phyloP scores from a whole-genome alignment of 768 basidiomycete species.

The Coprinopsis marcescibilis region DNA sequence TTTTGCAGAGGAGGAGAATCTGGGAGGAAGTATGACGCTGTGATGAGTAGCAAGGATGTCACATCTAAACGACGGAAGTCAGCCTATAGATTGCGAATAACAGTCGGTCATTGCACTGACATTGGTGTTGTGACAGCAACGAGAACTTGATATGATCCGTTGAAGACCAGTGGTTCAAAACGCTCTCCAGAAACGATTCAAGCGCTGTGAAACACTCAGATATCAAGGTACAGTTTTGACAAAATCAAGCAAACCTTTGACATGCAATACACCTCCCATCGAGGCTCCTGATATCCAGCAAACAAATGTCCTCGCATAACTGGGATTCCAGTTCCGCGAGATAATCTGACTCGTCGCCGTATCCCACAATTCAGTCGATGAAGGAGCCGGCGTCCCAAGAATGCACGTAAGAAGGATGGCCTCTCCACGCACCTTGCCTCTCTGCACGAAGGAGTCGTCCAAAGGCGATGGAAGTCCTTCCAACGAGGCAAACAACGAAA shows the following conservation, averaged over 20 bases:
- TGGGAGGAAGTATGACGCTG: slow-evolving; percentile 53
- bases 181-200: slow-evolving; percentile 37
- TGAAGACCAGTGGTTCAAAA: slow-evolving; percentile 67
- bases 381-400: slow-evolving; percentile 43
- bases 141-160: slow-evolving; percentile 79
- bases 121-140: slow-evolving; percentile 64
- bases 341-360: slow-evolving; percentile 42
- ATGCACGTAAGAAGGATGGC: slow-evolving; percentile 46
- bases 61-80: slow-evolving; percentile 43
- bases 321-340: slow-evolving; percentile 53
- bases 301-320: slow-evolving; percentile 55
- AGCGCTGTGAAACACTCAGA: slow-evolving; percentile 31
- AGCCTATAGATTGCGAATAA: background rate
- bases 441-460: slow-evolving; percentile 25
- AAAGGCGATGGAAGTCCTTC: slow-evolving; percentile 21
- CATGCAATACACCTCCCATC: slow-evolving; percentile 19
- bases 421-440: slow-evolving; percentile 47
- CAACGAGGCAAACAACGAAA: slow-evolving; percentile 53
- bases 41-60: slow-evolving; percentile 64
- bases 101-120: slow-evolving; percentile 36
- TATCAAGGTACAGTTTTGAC: background rate
- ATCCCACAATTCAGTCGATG: slow-evolving; percentile 48
- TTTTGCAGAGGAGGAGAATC: slow-evolving; percentile 39
- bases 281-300: slow-evolving; percentile 59
- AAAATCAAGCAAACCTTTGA: slow-evolving; percentile 22